Base-by-base conservation (phyloP, 2,329 filamentous ascomycete species). In the Cadophora sp. region DNA sequence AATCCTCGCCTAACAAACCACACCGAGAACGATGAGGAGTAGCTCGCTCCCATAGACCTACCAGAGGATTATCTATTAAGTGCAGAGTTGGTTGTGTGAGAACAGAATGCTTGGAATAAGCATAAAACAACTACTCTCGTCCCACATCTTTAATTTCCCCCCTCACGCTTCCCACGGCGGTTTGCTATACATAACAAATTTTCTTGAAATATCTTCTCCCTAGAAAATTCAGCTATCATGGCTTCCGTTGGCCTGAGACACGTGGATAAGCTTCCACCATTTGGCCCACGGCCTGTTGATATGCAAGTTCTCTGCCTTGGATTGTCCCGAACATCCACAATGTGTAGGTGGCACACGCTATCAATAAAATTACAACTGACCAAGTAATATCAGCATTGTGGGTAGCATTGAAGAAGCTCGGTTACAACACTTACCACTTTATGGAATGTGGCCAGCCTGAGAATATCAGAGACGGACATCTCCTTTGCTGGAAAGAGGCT, bases 241-340 rank as follows among this genome's bases (percentile, higher is more conserved):
- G 18, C 39, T 24, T 47, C 58, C 3, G 36, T 45, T 43, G 39
- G 43, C n/a, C 4, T 30, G 24, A 45, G 58, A n/a, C 43, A 47
- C 24, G 58, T 59, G 11, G 58, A 59, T 41, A 59, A 30, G 13
- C 43, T 59, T 7, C 39, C 58, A 24, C 24, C 58, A 13, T 30
- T 48, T 4, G 16, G 30, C 20, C 58, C 58, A n/a, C 39, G 39
- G 11, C 58, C 58, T 5, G 58, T 59, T 6, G 58, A 59, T 11
- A 59, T 59, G 58, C 36, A 59, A 47, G 58, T 59, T 4, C 58
- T 59, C 9, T 59, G 58, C 43, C 58, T 59, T n/a, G 58, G 58
- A 11, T 18, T 59, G 18, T 59, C 58, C 1, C 58, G 58, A 30
- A 59, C 58, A 14, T 20, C 58, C 18, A 59, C 58, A 4, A 59